phyloP scores from a whole-genome alignment of 1,284 basidiomycete species.

The Golubevia pallescens region DNA sequence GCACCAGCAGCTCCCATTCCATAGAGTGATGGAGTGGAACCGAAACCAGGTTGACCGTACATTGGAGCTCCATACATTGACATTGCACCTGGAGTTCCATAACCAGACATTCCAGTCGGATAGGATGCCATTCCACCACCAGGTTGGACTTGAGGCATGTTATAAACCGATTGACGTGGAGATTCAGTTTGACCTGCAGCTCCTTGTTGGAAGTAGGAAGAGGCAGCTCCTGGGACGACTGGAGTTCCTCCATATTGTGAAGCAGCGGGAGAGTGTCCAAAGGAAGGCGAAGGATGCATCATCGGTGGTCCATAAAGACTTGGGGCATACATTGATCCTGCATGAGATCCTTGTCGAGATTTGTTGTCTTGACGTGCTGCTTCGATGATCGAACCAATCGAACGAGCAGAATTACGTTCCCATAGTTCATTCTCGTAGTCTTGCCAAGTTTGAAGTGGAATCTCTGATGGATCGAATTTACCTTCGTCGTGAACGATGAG shows the following conservation, averaged over 20 bases:
- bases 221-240: slow-evolving; percentile 8
- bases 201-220: slow-evolving; percentile 28
- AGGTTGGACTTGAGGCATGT: slow-evolving; percentile 13
- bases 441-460: slow-evolving; percentile 94
- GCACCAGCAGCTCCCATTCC: background rate
- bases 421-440: slow-evolving; percentile 73
- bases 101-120: slow-evolving; percentile 13
- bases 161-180: slow-evolving; percentile 31
- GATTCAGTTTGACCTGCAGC: slow-evolving; percentile 12
- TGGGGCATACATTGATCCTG: slow-evolving; percentile 18
- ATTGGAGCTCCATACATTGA: slow-evolving; percentile 36
- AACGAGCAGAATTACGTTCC: slow-evolving; percentile 43
- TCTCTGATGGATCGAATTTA: slow-evolving; percentile 88
- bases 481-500: slow-evolving; percentile 75
- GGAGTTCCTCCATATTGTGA: slow-evolving; percentile 27
- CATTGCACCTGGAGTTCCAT: slow-evolving; percentile 35
- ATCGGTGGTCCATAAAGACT: background rate
- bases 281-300: slow-evolving; percentile 17
- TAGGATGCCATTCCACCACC: slow-evolving; percentile 5
- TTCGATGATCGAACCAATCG: slow-evolving; percentile 43
- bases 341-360: slow-evolving; percentile 28
- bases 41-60: slow-evolving; percentile 18
- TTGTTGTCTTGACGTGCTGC: slow-evolving; percentile 39
- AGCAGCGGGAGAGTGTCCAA: slow-evolving; percentile 35
- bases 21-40: slow-evolving; percentile 24